Percentiles rank a stretch among this genome's conserved stretches.
Evolutionary conservation across 495 filamentous ascomycete genomes (phyloP).

Genomic region (Rusavskia elegans): DNA sequence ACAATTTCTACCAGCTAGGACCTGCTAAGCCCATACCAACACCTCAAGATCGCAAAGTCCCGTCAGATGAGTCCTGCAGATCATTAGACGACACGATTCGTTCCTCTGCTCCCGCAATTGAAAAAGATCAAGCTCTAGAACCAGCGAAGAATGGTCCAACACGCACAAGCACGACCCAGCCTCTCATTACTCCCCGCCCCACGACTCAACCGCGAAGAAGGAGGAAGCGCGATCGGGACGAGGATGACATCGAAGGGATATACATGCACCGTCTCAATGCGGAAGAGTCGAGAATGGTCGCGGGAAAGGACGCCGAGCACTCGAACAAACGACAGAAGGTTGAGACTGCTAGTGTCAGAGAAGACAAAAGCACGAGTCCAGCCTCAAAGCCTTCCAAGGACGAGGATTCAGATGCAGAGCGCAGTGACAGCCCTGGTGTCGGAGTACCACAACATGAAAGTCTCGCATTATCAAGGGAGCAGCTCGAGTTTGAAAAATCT

Average conservation of each 20-base stretch:
- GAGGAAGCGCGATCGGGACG: slow-evolving; percentile 53
- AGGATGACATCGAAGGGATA: slow-evolving; percentile 63
- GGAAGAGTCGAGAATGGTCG: slow-evolving; percentile 37
- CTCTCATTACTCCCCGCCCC: no score
- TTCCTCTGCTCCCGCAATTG: not conserved
- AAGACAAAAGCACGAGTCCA: not conserved
- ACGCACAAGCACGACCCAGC: no score
- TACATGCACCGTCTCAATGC: slow-evolving; percentile 62
- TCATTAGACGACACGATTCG: no score
- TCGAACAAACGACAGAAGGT: slow-evolving; percentile 9
- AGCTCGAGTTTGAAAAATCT: slow-evolving; percentile 63
- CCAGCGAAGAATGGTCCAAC: no score
- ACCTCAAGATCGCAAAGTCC: no score
- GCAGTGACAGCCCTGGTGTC: not conserved
- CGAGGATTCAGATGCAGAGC: slow-evolving; percentile 2
- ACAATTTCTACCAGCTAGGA: not conserved
- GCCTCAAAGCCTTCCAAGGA: slow-evolving; percentile 9
- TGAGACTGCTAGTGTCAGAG: not conserved
- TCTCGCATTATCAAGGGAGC: slow-evolving; percentile 21
- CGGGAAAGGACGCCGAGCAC: slow-evolving; percentile 12
- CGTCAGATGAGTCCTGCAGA: no score
- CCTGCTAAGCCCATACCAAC: not conserved
- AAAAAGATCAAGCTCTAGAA: not conserved
- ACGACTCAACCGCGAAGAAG: slow-evolving; percentile 37
- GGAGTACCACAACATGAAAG: slow-evolving; percentile 42